These are phyloP conservation scores for Leishmania braziliensis DNA, from an alignment of 208 protist species.

Conservation along the genomic window DNA sequence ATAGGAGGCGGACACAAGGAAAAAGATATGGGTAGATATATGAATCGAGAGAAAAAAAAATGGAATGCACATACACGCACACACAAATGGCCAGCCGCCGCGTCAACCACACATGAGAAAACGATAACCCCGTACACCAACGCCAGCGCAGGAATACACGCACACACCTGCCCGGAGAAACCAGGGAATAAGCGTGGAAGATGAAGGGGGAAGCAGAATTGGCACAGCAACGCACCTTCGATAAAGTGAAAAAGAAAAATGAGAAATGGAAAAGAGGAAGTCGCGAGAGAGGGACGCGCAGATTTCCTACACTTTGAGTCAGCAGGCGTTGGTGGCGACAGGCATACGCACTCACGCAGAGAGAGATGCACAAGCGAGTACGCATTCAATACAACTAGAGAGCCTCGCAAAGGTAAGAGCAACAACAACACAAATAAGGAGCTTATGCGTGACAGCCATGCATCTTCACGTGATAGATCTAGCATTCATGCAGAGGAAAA, in stretches of 20 bases:
- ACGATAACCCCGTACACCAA: background rate
- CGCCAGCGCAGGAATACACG: background rate
- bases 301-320: background rate
- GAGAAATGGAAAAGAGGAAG: background rate
- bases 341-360: background rate
- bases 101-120: background rate
- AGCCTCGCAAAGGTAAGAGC: background rate
- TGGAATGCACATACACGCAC: constrained; percentile 4
- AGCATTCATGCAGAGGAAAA: background rate
- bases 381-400: background rate
- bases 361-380: background rate
- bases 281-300: no score
- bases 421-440: background rate
- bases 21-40: no score
- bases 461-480: background rate
- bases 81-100: background rate
- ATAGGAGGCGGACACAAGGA: background rate
- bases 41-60: constrained; percentile 6
- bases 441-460: background rate
- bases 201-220: background rate
- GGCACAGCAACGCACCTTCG: background rate
- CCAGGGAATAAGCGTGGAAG: background rate
- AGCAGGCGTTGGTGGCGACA: background rate
- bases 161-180: background rate
- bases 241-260: background rate